These are phyloP conservation scores for Rehmannia glutinosa DNA, from an alignment of 257 asterid genomes.

Conservation along the genomic window DNA sequence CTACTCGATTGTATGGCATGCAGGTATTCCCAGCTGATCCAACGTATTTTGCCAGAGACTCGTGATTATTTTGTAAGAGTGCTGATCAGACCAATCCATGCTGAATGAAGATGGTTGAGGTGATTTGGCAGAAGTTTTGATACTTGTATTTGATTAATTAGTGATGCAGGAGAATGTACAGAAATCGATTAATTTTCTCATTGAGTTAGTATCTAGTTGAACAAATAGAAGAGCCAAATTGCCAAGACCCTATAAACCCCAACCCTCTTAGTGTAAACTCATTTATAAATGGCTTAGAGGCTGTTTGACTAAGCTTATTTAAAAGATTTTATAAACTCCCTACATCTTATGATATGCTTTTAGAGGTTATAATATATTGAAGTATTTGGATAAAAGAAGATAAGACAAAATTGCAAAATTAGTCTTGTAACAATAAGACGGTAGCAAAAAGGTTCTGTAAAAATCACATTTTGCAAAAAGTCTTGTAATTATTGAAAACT, in stretches of 20 bases:
- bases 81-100: conserved; percentile 52
- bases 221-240: conserved; percentile 15
- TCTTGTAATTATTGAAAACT: no score
- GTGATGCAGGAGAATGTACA: conserved; percentile 47
- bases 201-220: neutral
- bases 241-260: no score
- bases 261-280: no score
- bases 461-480: no score
- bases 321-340: no score
- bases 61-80: conserved; percentile 66
- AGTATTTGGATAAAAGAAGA: no score
- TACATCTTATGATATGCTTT: no score
- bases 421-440: no score
- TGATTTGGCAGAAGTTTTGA: conserved; percentile 27
- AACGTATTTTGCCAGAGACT: conserved; percentile 72
- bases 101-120: conserved; percentile 45
- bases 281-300: neutral
- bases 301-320: no score
- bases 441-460: no score
- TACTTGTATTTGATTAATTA: conserved; percentile 22
- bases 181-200: conserved; percentile 23
- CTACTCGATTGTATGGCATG: neutral
- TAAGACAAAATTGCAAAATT: no score
- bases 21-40: conserved; percentile 74
- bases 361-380: no score